Base-by-base conservation (phyloP, 768 basidiomycete species). In the Suillus bovinus region DNA sequence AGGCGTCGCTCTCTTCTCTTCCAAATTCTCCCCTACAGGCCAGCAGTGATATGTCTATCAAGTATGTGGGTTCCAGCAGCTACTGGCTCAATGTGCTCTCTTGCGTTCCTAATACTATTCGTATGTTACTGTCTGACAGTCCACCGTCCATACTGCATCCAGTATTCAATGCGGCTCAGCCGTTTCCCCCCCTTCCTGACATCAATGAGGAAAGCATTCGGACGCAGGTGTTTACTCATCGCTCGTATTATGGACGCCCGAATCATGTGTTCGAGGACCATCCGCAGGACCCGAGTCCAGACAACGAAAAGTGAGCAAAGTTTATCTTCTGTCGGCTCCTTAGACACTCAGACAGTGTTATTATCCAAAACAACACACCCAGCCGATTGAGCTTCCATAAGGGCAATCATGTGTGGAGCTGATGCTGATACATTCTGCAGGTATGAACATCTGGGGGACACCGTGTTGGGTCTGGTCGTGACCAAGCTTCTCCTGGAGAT, bases 241-340 rank as follows among this genome's bases (percentile, higher is more conserved):
- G 90, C 39, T 88, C 87, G 70, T 83, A 80, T 68, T 83, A 79
- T 68, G 91, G 83, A 0, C 80, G 91, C 2, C 89, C 90, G 0
- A 86, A 84, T 8, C 85, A 89, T 66, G 77, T 90, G 29, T 93
- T 93, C 65, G 91, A 93, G 70, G 91, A 93, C 72, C 80, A 77
- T 41, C 83, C 80, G 0, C 79, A 84, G 64, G 91, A 93, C 73
- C 86, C 82, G 2, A 88, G 88, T 57, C 91, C 90, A 7, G 91
- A 93, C 70, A 93, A 93, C 64, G 91, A 93, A 77, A 88, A 84
- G 91, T 91, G 60, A 67, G 80, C 72, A 6, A 33, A 24, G 22
- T 13, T 31, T 27, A 41, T 50, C 13, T 17, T 49, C 16, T n/a
- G 11, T 44, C 17, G 22, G 42, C 38, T 59, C 49, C 39, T 61